Base-by-base conservation (phyloP, 2,329 filamentous ascomycete genomes). In the Tolypocladium guangdongense region DNA sequence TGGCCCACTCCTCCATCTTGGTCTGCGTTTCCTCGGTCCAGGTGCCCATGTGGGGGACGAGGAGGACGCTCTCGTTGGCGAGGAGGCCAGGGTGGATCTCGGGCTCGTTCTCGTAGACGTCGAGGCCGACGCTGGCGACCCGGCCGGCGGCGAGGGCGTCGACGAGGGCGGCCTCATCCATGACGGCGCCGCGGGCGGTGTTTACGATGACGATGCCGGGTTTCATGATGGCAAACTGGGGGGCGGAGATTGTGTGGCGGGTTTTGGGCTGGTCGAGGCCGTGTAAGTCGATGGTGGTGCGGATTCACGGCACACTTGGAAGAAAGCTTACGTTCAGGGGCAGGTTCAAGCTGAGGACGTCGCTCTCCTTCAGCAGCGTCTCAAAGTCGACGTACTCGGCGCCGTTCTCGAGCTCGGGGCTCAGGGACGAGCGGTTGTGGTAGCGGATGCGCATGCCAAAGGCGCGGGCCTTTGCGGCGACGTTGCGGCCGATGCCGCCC, bases 41-140 rank as follows among this genome's bases (percentile, higher is more conserved):
- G 0, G 90, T 95, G 0, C 89, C 89, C 87, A 95, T 88, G 68
- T 95, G 90, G 51, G 90, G 90, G 37, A 95, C 71, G 32, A 95
- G 74, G 61, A 92, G 74, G 24, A 88, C 87, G 59, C 82, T 79
- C 2, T 81, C 81, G 64, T 92, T 91, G 18, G 73, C 71, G 16
- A 91, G 60, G 43, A 95, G 73, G 1, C 85, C 87, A 0, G 83
- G 83, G 63, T 93, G 87, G 32, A 95, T 73, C 54, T 80, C 75
- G 0, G 90, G 90, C 68, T 95, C 89, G 38, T 90, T 76, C 65
- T 95, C 89, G 63, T 84, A 95, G 50, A 95, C 89, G 65, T 95
- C 89, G 6, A 95, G 75, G 1, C 89, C 89, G 16, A 75, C 84
- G 12, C 82, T 85, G 58, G 78, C 77, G 43, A 95, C 87, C 55